These are phyloP conservation scores for Grosmannia serpens DNA, from an alignment of 2,329 filamentous ascomycete species.

Conservation along the genomic window DNA sequence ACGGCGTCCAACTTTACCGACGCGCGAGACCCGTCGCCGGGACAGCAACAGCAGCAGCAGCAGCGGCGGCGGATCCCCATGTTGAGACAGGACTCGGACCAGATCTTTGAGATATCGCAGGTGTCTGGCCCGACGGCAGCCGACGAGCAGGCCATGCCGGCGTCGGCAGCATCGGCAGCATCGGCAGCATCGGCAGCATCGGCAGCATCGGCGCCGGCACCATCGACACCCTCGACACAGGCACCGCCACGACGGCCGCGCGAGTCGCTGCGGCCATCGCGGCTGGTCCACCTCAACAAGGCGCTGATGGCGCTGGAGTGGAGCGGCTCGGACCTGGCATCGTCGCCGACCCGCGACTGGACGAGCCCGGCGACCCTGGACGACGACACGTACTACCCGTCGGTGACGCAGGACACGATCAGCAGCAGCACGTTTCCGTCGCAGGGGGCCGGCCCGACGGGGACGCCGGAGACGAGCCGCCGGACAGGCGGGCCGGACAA, in stretches of 20 bases:
- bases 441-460: neutral
- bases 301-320: constrained; percentile 8
- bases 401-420: constrained; percentile 6
- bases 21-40: constrained; percentile 4
- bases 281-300: constrained; percentile 7
- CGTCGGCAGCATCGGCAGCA: neutral
- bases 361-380: neutral
- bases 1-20: constrained; percentile 19
- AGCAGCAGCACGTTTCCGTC: neutral
- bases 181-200: neutral
- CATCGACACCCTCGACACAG: neutral
- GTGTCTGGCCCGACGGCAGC: neutral
- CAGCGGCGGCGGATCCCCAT: constrained; percentile 17
- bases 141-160: neutral
- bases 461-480: neutral
- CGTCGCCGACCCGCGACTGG: neutral
- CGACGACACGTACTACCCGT: constrained; percentile 7
- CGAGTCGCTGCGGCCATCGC: neutral
- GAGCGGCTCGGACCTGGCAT: constrained; percentile 6
- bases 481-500: constrained; percentile 16
- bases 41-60: constrained; percentile 20
- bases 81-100: constrained; percentile 42
- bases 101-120: constrained; percentile 48
- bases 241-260: neutral
- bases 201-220: neutral